Evolutionary conservation across 805 yeast species (phyloP), one percentile per base, ranked within the genome.

Genomic region (Teunomyces gatunensis): DNA sequence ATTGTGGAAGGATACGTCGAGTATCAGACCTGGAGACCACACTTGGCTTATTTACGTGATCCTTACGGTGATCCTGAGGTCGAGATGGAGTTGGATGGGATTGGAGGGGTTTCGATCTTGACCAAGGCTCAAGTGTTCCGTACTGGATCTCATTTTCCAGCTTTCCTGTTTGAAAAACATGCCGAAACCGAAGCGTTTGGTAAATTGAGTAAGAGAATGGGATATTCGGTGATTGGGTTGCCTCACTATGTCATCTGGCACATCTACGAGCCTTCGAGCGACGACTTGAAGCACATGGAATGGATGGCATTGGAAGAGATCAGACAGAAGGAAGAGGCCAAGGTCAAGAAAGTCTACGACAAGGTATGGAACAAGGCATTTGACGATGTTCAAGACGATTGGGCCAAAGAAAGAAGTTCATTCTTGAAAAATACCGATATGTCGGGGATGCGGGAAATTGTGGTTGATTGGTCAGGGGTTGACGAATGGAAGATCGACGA

Each of bases 161-260:
- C 97, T 1, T 92, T 92, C 63, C 88, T 97, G 32, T 92, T 89
- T 68, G 87, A 89, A 67, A 89, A 89, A 58, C 98, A 94, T 64
- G 99, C 98, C 3, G 99, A 92, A 64, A 92, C 98, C 1, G 98
- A 94, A 68, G 98, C 96, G 0, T 92, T 94, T 67, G 99, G 96
- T 39, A 90, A 88, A 62, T 76, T 92, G 75, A 81, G 89, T 56
- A 84, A 88, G 55, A 74, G 85, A 52, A 89, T 92, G 96, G 91
- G 92, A 4, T 88, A 79, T 64, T 75, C 84, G 20, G 97, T 92
- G 20, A 78, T 85, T 51, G 98, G 98, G 0, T 75, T 92, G 57
- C 96, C 97, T 10, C 97, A 92, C 69, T 92, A 53, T 23, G 54
- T 51, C 17, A 53, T 53, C 40, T 53, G 56, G 56, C 67, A 62